Base-by-base conservation (phyloP, 306 rosid genomes). In the Vicia sativa region DNA sequence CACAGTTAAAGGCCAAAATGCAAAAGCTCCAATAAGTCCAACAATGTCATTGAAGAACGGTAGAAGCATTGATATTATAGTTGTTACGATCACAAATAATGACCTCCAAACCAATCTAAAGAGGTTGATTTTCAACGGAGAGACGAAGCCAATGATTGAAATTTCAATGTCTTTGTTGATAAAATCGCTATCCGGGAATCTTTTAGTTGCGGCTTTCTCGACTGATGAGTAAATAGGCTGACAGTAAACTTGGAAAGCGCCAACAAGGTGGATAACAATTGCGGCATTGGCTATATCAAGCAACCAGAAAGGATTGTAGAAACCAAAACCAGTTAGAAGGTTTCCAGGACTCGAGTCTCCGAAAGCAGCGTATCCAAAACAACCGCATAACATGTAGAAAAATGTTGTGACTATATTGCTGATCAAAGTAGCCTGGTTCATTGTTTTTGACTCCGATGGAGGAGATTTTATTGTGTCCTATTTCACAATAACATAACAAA, bases 1-100 rank as follows among this genome's bases (percentile, higher is more conserved):
- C n/a, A 82, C 86, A 2, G 86, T 82, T 5, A 82, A 70, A 3
- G 86, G 86, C 86, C 86, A 82, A 67, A 82, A 82, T 6, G 41
- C 83, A 54, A 82, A 13, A 2, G 86, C 83, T 38, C 86, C 86
- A 4, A 82, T 62, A 1, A 82, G 41, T 7, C 83, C 86, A n/a
- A 74, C 80, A 13, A 78, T 31, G 78, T 75, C 80, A 4, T 78
- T 75, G 73, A 82, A 82, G 61, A 82, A 82, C 29, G 86, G 86
- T 3, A 82, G 76, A 0, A 82, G 62, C 86, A 74, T 82, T 3
- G 86, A 37, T 12, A 82, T 29, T 1, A 78, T 0, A 7, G 86
- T 82, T 35, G 71, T 67, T 0, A 16, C 0, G 3, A 82, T 56
- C 14, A 82, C 86, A 57, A 82, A 82, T 0, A 55, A 19, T 31